phyloP scores from a whole-genome alignment of 2,329 filamentous ascomycete species.

The Monascus ruber region DNA sequence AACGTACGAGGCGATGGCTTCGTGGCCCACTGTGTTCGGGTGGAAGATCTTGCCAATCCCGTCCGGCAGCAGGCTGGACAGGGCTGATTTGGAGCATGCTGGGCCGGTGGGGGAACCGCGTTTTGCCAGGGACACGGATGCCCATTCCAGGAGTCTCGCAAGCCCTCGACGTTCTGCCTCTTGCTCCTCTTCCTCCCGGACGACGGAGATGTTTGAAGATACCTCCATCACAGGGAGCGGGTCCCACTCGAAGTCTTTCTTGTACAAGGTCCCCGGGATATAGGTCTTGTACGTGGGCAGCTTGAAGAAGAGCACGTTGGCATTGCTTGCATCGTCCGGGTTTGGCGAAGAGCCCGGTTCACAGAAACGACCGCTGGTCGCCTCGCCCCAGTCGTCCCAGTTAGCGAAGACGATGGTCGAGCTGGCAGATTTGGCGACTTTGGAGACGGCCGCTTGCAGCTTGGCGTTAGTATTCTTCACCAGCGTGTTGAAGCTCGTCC shows the following conservation, averaged over 20 bases:
- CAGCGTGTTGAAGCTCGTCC: neutral
- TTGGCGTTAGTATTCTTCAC: neutral
- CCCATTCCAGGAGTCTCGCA: too few relatives aligned
- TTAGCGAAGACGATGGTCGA: conserved; percentile 12
- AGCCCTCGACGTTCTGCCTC: neutral
- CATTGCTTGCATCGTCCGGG: conserved; percentile 17
- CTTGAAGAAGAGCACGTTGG: conserved; percentile 25
- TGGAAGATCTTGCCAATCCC: conserved; percentile 21
- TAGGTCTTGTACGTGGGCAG: conserved; percentile 1
- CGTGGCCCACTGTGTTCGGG: conserved; percentile 16
- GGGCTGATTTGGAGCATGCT: conserved; percentile 4
- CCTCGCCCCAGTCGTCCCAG: conserved; percentile 19
- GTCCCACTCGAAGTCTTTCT: conserved; percentile 5
- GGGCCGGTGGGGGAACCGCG: conserved; percentile 1
- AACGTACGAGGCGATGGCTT: conserved; percentile 7
- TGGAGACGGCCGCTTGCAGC: neutral
- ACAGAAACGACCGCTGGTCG: conserved; percentile 23
- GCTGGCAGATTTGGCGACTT: conserved; percentile 2
- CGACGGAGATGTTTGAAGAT: conserved; percentile 1
- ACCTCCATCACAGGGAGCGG: conserved; percentile 1
- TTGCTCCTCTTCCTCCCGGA: neutral
- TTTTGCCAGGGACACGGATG: neutral
- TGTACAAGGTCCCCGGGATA: too few relatives aligned
- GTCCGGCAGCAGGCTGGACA: conserved; percentile 18
- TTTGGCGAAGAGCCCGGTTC: conserved; percentile 5